phyloP scores from a whole-genome alignment of 345 rosid genomes.

The Aethionema arabicum region DNA sequence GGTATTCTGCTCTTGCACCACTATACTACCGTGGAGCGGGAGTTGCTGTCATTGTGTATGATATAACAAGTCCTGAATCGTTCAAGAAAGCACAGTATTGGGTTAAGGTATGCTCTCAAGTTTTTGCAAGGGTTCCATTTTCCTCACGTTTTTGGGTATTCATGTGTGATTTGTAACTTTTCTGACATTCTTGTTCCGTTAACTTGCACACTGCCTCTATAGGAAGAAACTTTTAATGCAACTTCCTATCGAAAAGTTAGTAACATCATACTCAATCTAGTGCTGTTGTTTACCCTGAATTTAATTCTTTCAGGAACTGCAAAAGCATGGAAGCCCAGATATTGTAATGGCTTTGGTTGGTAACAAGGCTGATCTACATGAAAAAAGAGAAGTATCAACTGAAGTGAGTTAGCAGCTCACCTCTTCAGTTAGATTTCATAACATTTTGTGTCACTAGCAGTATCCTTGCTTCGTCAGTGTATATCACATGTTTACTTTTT shows the following conservation, averaged over 20 bases:
- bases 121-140: neutral
- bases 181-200: neutral
- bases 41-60: constrained; percentile 91
- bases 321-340: constrained; percentile 94
- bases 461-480: constrained; percentile 11
- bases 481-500: constrained; percentile 22
- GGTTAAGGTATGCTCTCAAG: constrained; percentile 69
- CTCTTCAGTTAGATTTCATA: neutral
- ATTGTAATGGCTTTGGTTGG: constrained; percentile 97
- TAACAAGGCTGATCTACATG: constrained; percentile 95
- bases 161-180: neutral
- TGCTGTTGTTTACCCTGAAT: constrained; percentile 2
- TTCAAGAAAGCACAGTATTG: constrained; percentile 92
- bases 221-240: neutral
- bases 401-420: constrained; percentile 50
- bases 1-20: constrained; percentile 99
- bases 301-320: constrained; percentile 67
- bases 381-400: constrained; percentile 68
- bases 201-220: neutral
- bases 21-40: constrained; percentile 96
- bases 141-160: neutral
- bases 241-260: neutral
- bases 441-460: constrained; percentile 7
- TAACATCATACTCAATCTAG: neutral
- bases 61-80: constrained; percentile 92